Evolutionary conservation across 23 red algal species (phyloP).

Genomic region (Gracilaria gracilis): DNA sequence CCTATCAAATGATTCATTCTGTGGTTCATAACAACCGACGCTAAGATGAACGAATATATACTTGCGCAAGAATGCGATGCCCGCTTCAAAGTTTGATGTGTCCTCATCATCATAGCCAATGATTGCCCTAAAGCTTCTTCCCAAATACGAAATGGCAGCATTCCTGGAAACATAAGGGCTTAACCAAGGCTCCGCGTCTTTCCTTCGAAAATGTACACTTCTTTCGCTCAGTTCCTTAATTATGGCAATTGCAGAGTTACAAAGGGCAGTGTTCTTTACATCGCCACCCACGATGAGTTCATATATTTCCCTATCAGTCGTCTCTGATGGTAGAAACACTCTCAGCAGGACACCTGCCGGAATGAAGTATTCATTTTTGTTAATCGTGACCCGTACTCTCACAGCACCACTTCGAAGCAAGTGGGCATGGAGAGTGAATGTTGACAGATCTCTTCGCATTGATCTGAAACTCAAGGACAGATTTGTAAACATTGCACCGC

Average conservation of each 20-base stretch:
- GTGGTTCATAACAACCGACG: conserved; percentile 54
- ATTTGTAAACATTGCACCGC: conserved; percentile 81
- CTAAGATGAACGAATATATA: conserved; percentile 91
- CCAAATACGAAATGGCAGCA: conserved; percentile 68
- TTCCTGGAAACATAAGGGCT: conserved; percentile 40
- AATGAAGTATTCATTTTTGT: conserved; percentile 88
- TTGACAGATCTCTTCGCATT: conserved; percentile 70
- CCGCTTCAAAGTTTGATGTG: conserved; percentile 69
- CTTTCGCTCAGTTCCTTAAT: conserved; percentile 76
- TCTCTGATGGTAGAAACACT: conserved; percentile 73
- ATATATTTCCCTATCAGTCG: conserved; percentile 80
- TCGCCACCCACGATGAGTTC: conserved; percentile 75
- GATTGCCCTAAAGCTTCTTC: conserved; percentile 67
- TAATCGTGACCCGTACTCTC: conserved; percentile 68
- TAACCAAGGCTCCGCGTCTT: conserved; percentile 64
- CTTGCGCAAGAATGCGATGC: conserved; percentile 74
- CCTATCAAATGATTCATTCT: conserved; percentile 47
- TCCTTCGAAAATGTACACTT: conserved; percentile 35
- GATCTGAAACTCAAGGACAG: conserved; percentile 79
- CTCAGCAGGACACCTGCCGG: conserved; percentile 80
- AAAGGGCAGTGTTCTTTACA: conserved; percentile 45
- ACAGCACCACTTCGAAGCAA: conserved; percentile 72
- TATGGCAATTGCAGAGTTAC: conserved; percentile 72
- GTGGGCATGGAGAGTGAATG: conserved; percentile 63
- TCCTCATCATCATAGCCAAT: conserved; percentile 59